Evolutionary conservation across 2,329 filamentous ascomycete species (phyloP), one percentile per base, ranked within the genome.

Genomic region (Epichloe gansuensis): DNA sequence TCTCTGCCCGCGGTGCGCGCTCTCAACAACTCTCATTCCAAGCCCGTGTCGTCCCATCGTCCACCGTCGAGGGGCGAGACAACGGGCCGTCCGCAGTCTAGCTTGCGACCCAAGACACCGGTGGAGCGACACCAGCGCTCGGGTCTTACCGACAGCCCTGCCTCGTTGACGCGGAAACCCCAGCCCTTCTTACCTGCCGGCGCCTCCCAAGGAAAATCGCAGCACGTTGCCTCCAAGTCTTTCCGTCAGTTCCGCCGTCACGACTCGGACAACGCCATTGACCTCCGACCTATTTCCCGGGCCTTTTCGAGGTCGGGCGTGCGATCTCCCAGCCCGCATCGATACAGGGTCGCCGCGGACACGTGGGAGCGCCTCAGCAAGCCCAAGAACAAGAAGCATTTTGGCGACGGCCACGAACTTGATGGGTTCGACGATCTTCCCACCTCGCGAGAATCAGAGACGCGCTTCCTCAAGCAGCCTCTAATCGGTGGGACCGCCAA

Each of bases 351-450:
- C 59, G 58, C 74, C 67, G 76, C 76, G 46, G 75, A 75, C 40
- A 69, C 70, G 5, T 79, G 75, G 73, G 81, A 85, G 58, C 82
- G 85, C 46, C 70, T 95, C 54, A 90, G 80, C 56, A 86, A 84
- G 64, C 89, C 89, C 3, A 69, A 67, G 59, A 66, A 66, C 49
- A 69, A 68, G 57, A 68, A 66, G 55, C 64, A 68, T 75, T 98
- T 94, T 69, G 93, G 93, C 12, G 89, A 96, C 66, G 93, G 93
- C 15, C 86, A 85, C 54, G 93, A 98, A 67, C 75, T 98, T 36
- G 91, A 97, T 59, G 82, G 79, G 2, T 97, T 98, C 64, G 93
- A 98, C 64, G 93, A 98, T 67, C 72, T 98, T 52, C 91, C 91
- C 1, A 97, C 90, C 0, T 96, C 90, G 15, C 81, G 78, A 12